Percentiles rank a stretch among this genome's conserved stretches.
phyloP scores from a whole-genome alignment of 1,139 yeast species.

The Arxiozyma heterogenica region DNA sequence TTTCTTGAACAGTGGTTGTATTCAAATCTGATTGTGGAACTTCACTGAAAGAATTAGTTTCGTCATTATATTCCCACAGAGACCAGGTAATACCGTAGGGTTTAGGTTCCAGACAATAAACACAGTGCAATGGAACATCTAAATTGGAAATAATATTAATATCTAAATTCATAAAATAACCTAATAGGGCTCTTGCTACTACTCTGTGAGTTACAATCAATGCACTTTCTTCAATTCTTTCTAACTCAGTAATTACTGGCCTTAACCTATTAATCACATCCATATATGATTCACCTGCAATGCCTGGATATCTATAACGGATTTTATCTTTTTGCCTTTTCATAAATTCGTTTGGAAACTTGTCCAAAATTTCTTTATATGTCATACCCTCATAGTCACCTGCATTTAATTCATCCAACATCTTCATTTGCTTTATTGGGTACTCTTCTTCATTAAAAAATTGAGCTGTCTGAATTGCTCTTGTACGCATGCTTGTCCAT shows the following conservation, averaged over 20 bases:
- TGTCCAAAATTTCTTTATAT: constrained; percentile 64
- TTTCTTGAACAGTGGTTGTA: constrained; percentile 45
- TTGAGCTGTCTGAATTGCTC: constrained; percentile 72
- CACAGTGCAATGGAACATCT: constrained; percentile 87
- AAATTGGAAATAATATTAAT: constrained; percentile 78
- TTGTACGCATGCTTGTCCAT: constrained; percentile 81
- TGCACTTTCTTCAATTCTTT: constrained; percentile 81
- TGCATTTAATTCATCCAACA: constrained; percentile 88
- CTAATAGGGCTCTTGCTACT: constrained; percentile 75
- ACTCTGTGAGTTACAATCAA: constrained; percentile 82
- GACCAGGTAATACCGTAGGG: constrained; percentile 95
- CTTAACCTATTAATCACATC: constrained; percentile 87
- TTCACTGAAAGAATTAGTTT: constrained; percentile 65
- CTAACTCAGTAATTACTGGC: constrained; percentile 86
- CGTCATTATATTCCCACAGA: constrained; percentile 76
- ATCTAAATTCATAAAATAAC: constrained; percentile 80
- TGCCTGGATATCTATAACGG: constrained; percentile 85
- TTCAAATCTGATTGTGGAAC: constrained; percentile 58
- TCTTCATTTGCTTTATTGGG: constrained; percentile 80
- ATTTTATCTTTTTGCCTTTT: constrained; percentile 69
- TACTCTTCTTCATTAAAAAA: constrained; percentile 64
- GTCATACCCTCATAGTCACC: constrained; percentile 92
- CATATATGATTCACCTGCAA: constrained; percentile 92
- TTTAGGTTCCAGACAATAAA: constrained; percentile 80
- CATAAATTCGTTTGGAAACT: constrained; percentile 69